These are phyloP conservation scores for Penicillium sumatraense DNA, from an alignment of 2,329 filamentous ascomycete species.

Conservation along the genomic window DNA sequence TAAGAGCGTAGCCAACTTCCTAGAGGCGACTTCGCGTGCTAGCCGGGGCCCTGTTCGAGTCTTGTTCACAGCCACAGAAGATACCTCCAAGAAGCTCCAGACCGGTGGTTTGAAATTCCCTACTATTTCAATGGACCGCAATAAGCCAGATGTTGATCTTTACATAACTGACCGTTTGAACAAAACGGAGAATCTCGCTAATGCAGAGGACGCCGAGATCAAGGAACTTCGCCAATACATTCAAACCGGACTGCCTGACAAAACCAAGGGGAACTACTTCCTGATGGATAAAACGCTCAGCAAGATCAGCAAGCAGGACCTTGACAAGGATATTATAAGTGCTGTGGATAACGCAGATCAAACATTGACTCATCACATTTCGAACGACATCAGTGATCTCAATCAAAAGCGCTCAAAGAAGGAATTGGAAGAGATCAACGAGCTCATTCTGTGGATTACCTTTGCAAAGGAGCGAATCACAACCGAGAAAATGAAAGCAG, in stretches of 20 bases:
- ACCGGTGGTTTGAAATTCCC: background rate
- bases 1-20: background rate
- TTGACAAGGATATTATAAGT: conserved; percentile 30
- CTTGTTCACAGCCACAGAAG: conserved; percentile 6
- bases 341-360: conserved; percentile 28
- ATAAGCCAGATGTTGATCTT: conserved; percentile 4
- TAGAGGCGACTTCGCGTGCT: background rate
- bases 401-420: conserved; percentile 26
- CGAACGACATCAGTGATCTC: conserved; percentile 26
- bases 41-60: conserved; percentile 1
- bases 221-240: conserved; percentile 26
- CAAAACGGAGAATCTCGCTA: conserved; percentile 28
- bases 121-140: background rate
- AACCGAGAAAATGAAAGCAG: conserved; percentile 23
- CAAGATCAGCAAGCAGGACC: conserved; percentile 30
- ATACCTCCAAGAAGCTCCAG: background rate
- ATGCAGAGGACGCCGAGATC: conserved; percentile 20
- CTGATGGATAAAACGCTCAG: conserved; percentile 29
- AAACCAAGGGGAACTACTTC: conserved; percentile 32
- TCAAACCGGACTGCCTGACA: conserved; percentile 22
- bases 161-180: conserved; percentile 31
- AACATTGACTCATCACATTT: conserved; percentile 29
- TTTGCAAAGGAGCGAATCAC: conserved; percentile 22
- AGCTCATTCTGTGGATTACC: conserved; percentile 31
- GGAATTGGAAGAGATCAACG: conserved; percentile 33